Evolutionary conservation across 148 eudicot genomes (phyloP), one percentile per base, ranked within the genome.

Genomic region (Heliosperma pusillum): DNA sequence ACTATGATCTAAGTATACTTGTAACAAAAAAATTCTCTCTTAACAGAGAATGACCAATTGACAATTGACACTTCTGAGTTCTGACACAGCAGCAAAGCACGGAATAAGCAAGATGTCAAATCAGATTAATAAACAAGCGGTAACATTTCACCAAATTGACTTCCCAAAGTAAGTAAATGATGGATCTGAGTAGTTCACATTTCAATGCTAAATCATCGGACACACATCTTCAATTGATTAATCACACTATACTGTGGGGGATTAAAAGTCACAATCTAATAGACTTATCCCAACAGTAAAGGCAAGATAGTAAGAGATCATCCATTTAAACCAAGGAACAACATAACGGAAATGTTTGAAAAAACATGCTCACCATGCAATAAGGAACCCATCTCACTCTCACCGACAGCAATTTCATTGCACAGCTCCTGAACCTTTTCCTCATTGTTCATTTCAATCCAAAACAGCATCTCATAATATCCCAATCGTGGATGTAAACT

Each of bases 381-480:
- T 53, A 42, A 63, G 45, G 80, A 67, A 29, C 80, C 74, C 45
- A 81, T 86, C 66, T 66, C 85, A 64, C 82, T 77, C 77, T 81
- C 88, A 56, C 78, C 65, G 72, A 76, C 29, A 59, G 84, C 59
- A 79, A 84, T 78, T 10, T 71, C 62, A 65, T 82, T 75, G 76
- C 82, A 83, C 36, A 86, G 79, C 82, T 92, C 90, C 79, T 80
- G 82, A 74, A 95, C 76, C 83, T 88, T 95, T n/a, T 78, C 88
- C 81, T 90, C 91, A 75, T 92, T 61, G 27, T 86, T 76, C 66
- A 87, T 78, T 76, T 86, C 88, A 72, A 92, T 82, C 85, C 87
- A 88, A 60, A 90, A 88, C 79, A 89, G 74, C 97, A 95, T 92
- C 87, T 92, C 97, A 66, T 92, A 92, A 87, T 92, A 95, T 78